Base-by-base conservation (phyloP, 2,329 filamentous ascomycete genomes). In the Dactylellina cionopaga region DNA sequence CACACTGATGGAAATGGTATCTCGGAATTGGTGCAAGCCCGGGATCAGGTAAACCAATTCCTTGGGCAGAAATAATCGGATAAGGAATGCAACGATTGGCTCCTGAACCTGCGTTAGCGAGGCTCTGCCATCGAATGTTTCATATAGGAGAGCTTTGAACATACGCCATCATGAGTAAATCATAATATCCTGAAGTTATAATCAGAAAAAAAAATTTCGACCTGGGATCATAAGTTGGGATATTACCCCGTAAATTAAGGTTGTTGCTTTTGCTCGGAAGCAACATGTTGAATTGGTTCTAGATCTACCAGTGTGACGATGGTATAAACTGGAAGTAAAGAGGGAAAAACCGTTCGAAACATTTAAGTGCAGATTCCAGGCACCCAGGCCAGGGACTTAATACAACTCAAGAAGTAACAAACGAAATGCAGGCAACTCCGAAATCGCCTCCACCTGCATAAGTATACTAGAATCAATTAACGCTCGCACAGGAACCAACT, bases 111-210 rank as follows among this genome's bases (percentile, higher is more conserved):
- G 68, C 68, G 39, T 72, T 72, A 72, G 68, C 59, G 68, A 72
- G 52, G 59, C 46, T 64, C 65, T 71, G 51, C 68, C 65, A 54
- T 35, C 39, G 47, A 59, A 35, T 54, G 59, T 72, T 72, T 64
- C 44, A 65, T 35, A 52, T 59, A 72, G 39, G 54, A 37, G 27
- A 55, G 59, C 33, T 37, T 64, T 72, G 52, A 51, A 56, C 63
- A 71, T 58, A 71, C 66, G 66, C 66, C 66, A 71, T 71, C 56
- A 58, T 71, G 56, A 71, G 56, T 56, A 71, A 56, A 71, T 71
- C 63, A 63, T 63, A 70, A 64, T 71, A 51, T 71, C 49, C 35
- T 56, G 15, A 33, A 56, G 44, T 49, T 70, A 70, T 56, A 29
- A 54, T 41, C 22, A 37, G n/a, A n/a, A 60, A 44, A 72, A 71